Conservation (phyloP, 2,329 filamentous ascomycete genomes). For the Pyrenochaeta sp. region DNA sequence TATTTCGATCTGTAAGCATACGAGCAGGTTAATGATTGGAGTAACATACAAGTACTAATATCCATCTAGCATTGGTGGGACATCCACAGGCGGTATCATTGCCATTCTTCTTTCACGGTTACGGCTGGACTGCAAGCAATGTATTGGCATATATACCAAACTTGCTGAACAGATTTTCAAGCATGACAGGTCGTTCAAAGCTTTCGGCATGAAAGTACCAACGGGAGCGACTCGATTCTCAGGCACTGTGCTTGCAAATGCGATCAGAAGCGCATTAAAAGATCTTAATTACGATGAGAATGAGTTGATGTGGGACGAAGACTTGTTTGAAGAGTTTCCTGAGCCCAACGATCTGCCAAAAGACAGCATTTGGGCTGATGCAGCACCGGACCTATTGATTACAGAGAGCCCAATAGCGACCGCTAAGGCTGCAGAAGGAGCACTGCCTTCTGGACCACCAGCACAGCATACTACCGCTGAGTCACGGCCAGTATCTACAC, state of each 20-base stretch:
- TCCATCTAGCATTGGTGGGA: constrained; percentile 42
- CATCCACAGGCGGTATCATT: constrained; percentile 52
- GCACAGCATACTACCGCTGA: neutral
- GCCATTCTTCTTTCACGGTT: constrained; percentile 51
- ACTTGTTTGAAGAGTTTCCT: constrained; percentile 48
- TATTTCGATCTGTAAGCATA: constrained; percentile 49
- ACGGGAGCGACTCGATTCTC: constrained; percentile 49
- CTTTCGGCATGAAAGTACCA: constrained; percentile 48
- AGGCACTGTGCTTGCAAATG: constrained; percentile 45
- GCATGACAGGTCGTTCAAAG: constrained; percentile 45
- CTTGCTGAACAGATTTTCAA: constrained; percentile 50
- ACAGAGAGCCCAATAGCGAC: constrained; percentile 40
- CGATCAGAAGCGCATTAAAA: constrained; percentile 46
- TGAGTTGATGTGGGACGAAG: constrained; percentile 53
- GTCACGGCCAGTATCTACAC: constrained; percentile 6
- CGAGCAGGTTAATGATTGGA: neutral
- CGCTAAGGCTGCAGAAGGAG: constrained; percentile 22
- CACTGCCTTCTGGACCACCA: constrained; percentile 15
- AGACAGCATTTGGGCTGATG: constrained; percentile 49
- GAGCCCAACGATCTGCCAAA: constrained; percentile 30
- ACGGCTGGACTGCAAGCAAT: constrained; percentile 47
- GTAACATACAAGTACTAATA: neutral
- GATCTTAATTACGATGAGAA: constrained; percentile 45
- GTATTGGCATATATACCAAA: constrained; percentile 48
- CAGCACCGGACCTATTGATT: constrained; percentile 23